Evolutionary conservation across 1,284 basidiomycete genomes (phyloP), one percentile per base, ranked within the genome.

Genomic region (Ceratobasidium sp.): DNA sequence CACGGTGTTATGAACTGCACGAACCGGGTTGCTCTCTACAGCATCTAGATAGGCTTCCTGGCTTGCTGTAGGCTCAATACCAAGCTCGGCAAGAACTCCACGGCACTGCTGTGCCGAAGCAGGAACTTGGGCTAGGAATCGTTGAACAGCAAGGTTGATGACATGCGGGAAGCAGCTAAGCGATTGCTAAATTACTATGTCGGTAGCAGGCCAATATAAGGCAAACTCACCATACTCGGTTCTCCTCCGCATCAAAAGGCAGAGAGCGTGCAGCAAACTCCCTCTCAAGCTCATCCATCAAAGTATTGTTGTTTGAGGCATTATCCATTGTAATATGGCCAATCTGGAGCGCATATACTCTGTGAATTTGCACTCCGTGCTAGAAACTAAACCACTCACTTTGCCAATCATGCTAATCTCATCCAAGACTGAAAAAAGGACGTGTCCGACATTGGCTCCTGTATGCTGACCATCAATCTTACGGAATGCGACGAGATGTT

Each of bases 101-200:
- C 49, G 51, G 13, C 52, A 62, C 17, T 17, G 7, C 11, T 1
- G 25, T 8, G 32, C 54, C 13, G 34, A 13, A 4, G 1, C 4
- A 22, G n/a, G 64, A 9, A 75, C 19, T 13, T 46, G 6, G 5
- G 49, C n/a, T 1, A 75, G 59, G 51, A 75, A 34, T 29, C 44
- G 49, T 32, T 67, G 61, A 37, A 76, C 62, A 19, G 22, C 61
- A 52, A 76, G 49, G 34, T 76, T 76, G 6, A 76, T 46, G 22
- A 66, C 32, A 17, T 76, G 73, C 0, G 73, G 73, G 43, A 76
- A 76, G 49, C 73, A 76, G 29, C 73, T 76, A 52, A 44, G 57
- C n/a, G 17, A 15, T 17, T 13, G 5, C 13, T 37, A 11, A 44
- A 64, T 22, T 34, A 52, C 8, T 13, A 43, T 29, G 44, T 29